Evolutionary conservation across 805 yeast genomes (phyloP), one percentile per base, ranked within the genome.

Genomic region (Ogataea trehalophila): DNA sequence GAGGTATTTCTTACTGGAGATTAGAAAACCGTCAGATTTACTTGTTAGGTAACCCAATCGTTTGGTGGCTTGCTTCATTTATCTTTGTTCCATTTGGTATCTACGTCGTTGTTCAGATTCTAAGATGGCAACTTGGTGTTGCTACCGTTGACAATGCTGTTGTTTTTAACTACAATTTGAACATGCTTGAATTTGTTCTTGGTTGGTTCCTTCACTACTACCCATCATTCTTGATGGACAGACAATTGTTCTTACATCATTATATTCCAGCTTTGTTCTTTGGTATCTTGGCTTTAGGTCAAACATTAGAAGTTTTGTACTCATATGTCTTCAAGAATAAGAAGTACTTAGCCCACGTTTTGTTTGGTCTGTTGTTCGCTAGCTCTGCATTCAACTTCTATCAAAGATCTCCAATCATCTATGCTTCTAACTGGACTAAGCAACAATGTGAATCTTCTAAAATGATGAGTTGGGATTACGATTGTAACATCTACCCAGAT

Each of bases 171-270:
- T 84, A 76, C 72, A 85, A 83, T 60, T 70, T 77, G 45, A 86
- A 83, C 58, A 75, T 76, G 29, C 68, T 83, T 47, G 78, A 79
- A 33, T 87, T 80, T 63, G 59, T 81, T 37, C 59, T 79, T 8
- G 96, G 95, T 39, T 88, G 90, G 87, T 69, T 62, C 44, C 34
- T 84, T 36, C 95, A 88, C 66, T 84, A 78, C 62, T 62, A 74
- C 46, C 95, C 95, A 55, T 86, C 87, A 45, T 83, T 79, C 68
- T 71, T 91, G 49, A 91, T 91, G 98, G 90, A 83, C 22, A 82
- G 98, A 70, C 97, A 91, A 70, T 69, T 91, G 68, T 91, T 92
- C 72, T 73, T 91, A 63, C 98, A 91, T 67, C 98, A 91, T 68
- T 92, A 92, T 67, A 70, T 94, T 56, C 97, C 97, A 47, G 88